Evolutionary conservation across 169 alveolate species (phyloP), one percentile per base, ranked within the genome.

Genomic region (Plasmodium fragile): DNA sequence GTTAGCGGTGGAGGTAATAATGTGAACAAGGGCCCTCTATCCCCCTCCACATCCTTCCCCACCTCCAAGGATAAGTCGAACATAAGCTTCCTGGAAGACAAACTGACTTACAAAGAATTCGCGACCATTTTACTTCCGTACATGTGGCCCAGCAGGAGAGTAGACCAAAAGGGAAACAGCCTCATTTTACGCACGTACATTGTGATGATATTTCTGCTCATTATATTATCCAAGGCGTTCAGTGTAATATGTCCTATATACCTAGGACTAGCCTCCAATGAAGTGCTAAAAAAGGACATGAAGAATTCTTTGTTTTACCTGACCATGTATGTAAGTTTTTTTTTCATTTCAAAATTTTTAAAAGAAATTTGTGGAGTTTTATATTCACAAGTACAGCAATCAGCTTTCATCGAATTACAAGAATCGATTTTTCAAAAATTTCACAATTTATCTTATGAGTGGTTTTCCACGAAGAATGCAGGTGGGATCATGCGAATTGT

Each of bases 191-290:
- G 95, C 22, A 43, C 84, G 8, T 80, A 89, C 41, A 52, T 89
- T 16, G 90, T 82, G 13, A n/a, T 81, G 0, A 92, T 89, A 16
- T 83, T 85, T 72, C 65, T 92, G 32, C 83, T 85, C 28, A 81
- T 92, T 18, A 75, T 92, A 7, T 13, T 92, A 7, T 92, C 95
- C n/a, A 92, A 92, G 45, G n/a, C 75, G 6, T 92, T 85, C 65
- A 92, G 91, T 73, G 95, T 92, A 1, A n/a, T 83, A 6, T 83
- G 91, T 4, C 95, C 95, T 0, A 78, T 92, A 73, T 92, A 92
- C 69, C 78, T 92, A n/a, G 95, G 93, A 16, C 30, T 69, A 36
- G 93, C 95, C 36, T 84, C 95, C 22, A 83, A 82, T 59, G 95
- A 92, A 25, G 93, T 87, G 1, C 55, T 87, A 36, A 77, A 87